phyloP scores from a whole-genome alignment of 768 basidiomycete species.

The Tulasnella sp. region DNA sequence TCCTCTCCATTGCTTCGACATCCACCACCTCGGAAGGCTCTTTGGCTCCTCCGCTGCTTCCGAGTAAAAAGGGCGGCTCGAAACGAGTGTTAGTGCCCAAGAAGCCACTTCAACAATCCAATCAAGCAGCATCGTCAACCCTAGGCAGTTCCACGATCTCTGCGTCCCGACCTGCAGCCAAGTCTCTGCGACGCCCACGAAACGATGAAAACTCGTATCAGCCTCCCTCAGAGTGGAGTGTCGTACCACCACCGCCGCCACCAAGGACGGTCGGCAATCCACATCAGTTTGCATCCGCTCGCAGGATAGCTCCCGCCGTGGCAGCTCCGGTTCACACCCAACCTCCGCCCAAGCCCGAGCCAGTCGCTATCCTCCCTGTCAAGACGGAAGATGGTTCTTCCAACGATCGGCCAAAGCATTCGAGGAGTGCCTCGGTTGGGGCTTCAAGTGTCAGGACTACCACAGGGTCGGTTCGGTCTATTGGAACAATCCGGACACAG shows the following conservation, averaged over 20 bases:
- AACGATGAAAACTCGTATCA: conserved; percentile 6
- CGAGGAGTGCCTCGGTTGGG: neutral
- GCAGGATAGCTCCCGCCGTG: conserved; percentile 9
- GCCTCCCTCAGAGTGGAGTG: conserved; percentile 28
- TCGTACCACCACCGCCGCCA: conserved; percentile 21
- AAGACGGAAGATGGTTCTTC: conserved; percentile 31
- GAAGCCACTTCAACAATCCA: conserved; percentile 20
- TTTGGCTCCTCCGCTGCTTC: conserved; percentile 20
- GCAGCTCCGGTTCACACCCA: neutral
- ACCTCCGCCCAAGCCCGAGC: conserved; percentile 19
- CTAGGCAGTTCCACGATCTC: neutral
- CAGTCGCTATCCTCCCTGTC: conserved; percentile 31
- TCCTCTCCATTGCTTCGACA: conserved; percentile 8
- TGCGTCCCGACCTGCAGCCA: neutral
- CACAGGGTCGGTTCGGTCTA: conserved; percentile 8
- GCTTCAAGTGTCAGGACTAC: neutral
- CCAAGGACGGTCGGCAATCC: conserved; percentile 25
- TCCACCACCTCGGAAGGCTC: neutral
- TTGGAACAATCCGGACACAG: conserved; percentile 25
- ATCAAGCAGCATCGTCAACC: neutral
- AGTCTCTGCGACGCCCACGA: neutral
- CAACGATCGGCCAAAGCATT: neutral
- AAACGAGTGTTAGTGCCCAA: conserved; percentile 31
- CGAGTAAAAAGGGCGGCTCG: conserved; percentile 16
- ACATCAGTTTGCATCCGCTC: conserved; percentile 30